Percentiles rank a stretch among this genome's conserved stretches.
Conservation (phyloP, 495 filamentous ascomycete genomes). For the Lasiosphaeria ovina region DNA sequence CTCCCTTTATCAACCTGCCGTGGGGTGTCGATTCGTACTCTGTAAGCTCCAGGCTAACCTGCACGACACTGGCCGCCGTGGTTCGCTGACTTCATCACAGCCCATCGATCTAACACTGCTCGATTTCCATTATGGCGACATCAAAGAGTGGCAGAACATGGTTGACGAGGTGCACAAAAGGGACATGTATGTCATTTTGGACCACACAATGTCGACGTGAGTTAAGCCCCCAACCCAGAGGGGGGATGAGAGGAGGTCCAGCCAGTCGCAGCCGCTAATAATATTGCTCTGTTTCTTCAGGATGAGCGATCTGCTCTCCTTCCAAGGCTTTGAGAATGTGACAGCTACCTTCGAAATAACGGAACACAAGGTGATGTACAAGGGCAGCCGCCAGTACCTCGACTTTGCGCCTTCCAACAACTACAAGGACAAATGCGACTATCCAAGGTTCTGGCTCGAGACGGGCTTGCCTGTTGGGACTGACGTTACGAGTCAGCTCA, state of each 20-base stretch:
- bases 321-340: slow-evolving; percentile 60
- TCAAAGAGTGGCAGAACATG: slow-evolving; percentile 60
- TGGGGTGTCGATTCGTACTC: slow-evolving; percentile 56
- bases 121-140: slow-evolving; percentile 40
- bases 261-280: slow-evolving; percentile 55
- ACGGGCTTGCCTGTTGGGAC: slow-evolving; percentile 52
- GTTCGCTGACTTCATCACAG: slow-evolving; percentile 60
- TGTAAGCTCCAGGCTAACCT: slow-evolving; percentile 19
- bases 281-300: slow-evolving; percentile 50
- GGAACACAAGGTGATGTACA: slow-evolving; percentile 57
- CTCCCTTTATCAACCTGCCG: slow-evolving; percentile 38
- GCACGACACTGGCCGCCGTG: slow-evolving; percentile 49
- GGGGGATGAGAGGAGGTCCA: not conserved
- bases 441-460: slow-evolving; percentile 65
- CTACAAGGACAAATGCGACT: slow-evolving; percentile 59
- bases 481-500: slow-evolving; percentile 46
- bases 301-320: slow-evolving; percentile 66
- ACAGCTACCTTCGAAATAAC: slow-evolving; percentile 54
- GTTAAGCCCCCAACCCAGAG: not conserved
- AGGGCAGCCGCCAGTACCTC: slow-evolving; percentile 54
- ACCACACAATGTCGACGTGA: slow-evolving; percentile 65
- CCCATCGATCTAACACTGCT: slow-evolving; percentile 30
- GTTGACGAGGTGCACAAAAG: slow-evolving; percentile 62
- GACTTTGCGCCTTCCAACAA: slow-evolving; percentile 58
- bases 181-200: slow-evolving; percentile 71